phyloP scores from a whole-genome alignment of 2,329 filamentous ascomycete species.

The Arthrobotrys sphaeroides region DNA sequence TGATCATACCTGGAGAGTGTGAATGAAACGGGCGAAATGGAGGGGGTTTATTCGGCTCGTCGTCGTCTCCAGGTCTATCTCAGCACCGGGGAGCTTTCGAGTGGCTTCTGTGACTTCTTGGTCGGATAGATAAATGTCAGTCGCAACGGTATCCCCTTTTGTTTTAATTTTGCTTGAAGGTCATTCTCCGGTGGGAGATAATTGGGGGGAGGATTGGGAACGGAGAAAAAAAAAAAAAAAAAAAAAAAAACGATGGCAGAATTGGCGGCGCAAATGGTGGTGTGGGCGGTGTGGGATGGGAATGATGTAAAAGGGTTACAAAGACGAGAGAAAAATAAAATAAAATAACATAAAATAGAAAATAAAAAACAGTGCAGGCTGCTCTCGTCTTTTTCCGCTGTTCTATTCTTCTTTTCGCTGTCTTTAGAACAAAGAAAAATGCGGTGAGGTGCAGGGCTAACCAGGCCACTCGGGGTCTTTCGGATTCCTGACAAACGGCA shows the following conservation, averaged over 20 bases:
- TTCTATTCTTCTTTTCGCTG: too few relatives aligned
- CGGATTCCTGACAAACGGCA: slow-evolving; percentile 42
- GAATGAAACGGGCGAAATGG: slow-evolving; percentile 15
- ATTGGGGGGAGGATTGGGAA: too few relatives aligned
- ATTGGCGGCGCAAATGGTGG: slow-evolving; percentile 4
- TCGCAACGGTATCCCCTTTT: slow-evolving; percentile 38
- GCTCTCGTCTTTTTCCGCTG: too few relatives aligned
- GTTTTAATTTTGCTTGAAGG: neutral
- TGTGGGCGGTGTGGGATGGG: slow-evolving; percentile 21
- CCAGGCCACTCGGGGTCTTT: slow-evolving; percentile 34
- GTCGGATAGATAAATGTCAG: slow-evolving; percentile 33
- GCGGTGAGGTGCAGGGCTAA: slow-evolving; percentile 2
- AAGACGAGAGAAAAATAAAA: slow-evolving; percentile 43
- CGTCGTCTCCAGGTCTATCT: neutral
- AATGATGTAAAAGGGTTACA: slow-evolving; percentile 53
- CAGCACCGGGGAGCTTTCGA: neutral
- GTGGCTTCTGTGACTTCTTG: slow-evolving; percentile 31
- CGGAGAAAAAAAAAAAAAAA: too few relatives aligned
- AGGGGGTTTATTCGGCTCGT: neutral
- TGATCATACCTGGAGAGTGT: slow-evolving; percentile 57
- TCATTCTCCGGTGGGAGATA: slow-evolving; percentile 32
- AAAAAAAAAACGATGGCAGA: slow-evolving; percentile 37
- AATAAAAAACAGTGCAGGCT: too few relatives aligned
- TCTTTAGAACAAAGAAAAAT: neutral
- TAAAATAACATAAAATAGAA: slow-evolving; percentile 37